Conservation (phyloP, 2,329 filamentous ascomycete species). For the Fusarium staphyleae region DNA sequence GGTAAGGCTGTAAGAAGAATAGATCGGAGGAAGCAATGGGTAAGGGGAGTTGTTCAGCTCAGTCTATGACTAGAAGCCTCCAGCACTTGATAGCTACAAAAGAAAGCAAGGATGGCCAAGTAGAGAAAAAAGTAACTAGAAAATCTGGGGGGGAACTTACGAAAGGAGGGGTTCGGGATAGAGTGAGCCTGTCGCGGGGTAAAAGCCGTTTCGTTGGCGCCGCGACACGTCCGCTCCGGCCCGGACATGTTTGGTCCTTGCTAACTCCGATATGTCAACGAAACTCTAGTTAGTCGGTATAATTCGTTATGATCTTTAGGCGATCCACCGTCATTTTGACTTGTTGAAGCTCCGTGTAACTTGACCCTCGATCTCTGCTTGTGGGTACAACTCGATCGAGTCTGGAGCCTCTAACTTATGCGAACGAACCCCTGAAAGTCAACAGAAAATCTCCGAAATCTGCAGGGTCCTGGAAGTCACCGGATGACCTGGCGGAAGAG, state of each 20-base stretch:
- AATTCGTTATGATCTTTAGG: too few relatives aligned
- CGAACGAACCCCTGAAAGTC: not conserved
- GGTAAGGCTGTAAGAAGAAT: conserved; percentile 5
- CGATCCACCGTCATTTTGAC: too few relatives aligned
- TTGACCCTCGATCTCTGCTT: not conserved
- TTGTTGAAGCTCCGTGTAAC: not conserved
- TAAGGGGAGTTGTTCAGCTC: conserved; percentile 4
- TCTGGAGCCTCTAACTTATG: not conserved
- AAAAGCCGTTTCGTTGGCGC: conserved; percentile 29
- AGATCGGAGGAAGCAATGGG: not conserved
- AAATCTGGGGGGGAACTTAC: conserved; percentile 49
- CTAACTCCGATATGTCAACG: conserved; percentile 10
- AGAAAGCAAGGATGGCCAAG: not conserved
- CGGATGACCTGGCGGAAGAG: not conserved
- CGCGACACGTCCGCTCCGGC: conserved; percentile 30
- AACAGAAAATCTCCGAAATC: not conserved
- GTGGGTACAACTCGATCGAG: conserved; percentile 1
- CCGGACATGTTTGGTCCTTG: conserved; percentile 24
- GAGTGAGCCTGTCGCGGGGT: conserved; percentile 42
- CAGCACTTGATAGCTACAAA: not conserved
- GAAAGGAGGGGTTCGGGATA: conserved; percentile 59
- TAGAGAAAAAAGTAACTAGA: conserved; percentile 9
- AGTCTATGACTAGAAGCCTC: not conserved
- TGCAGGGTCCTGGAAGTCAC: conserved; percentile 4
- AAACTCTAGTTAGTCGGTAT: not conserved